Evolutionary conservation across 805 yeast species (phyloP).

Genomic region (Peterozyma toletana): DNA sequence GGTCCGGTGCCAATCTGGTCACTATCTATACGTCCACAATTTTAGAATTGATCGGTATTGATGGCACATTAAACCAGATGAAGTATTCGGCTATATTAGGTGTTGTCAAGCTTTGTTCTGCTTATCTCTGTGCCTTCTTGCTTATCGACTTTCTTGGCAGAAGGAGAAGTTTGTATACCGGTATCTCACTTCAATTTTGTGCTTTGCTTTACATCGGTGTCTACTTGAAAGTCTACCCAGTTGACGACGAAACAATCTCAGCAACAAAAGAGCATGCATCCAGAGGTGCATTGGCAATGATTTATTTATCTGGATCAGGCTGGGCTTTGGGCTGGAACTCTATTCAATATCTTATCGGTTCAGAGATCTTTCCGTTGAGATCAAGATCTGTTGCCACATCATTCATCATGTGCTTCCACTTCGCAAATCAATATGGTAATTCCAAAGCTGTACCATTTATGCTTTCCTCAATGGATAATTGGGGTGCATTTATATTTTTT

Average conservation of each 20-base stretch:
- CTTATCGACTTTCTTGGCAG: conserved; percentile 48
- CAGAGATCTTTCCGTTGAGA: conserved; percentile 48
- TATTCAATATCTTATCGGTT: conserved; percentile 34
- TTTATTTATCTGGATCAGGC: conserved; percentile 44
- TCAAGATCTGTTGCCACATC: conserved; percentile 17
- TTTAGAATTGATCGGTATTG: conserved; percentile 39
- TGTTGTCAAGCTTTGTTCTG: conserved; percentile 41
- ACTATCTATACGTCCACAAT: conserved; percentile 52
- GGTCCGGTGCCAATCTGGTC: conserved; percentile 51
- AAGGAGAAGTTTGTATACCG: conserved; percentile 40
- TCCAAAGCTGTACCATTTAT: conserved; percentile 38
- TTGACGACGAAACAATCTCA: conserved; percentile 22
- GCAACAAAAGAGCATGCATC: conserved; percentile 40
- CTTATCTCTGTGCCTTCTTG: conserved; percentile 45
- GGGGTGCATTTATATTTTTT: conserved; percentile 48
- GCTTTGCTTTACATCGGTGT: conserved; percentile 39
- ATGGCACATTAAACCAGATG: conserved; percentile 26
- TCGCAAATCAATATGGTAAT: conserved; percentile 45
- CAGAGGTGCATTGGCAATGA: conserved; percentile 41
- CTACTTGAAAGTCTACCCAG: conserved; percentile 36
- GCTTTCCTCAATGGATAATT: conserved; percentile 35
- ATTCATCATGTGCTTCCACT: conserved; percentile 47
- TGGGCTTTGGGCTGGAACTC: conserved; percentile 58
- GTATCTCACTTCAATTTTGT: conserved; percentile 35
- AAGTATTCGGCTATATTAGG: conserved; percentile 48